These are phyloP conservation scores for Aspergillus sclerotialis DNA, from an alignment of 2,329 filamentous ascomycete species.

Conservation along the genomic window DNA sequence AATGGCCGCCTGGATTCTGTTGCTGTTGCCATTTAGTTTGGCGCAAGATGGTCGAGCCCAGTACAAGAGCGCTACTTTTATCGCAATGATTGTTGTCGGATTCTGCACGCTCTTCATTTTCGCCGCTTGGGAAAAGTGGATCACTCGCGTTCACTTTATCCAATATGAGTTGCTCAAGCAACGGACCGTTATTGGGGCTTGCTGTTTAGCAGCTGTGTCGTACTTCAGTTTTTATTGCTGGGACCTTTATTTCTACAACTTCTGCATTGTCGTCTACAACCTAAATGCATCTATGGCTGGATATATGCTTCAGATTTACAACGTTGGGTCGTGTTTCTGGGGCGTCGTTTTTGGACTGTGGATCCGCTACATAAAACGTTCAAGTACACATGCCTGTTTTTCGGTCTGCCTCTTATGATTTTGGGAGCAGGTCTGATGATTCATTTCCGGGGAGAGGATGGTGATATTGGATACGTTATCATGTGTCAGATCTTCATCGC, in stretches of 20 bases:
- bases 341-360: conserved; percentile 42
- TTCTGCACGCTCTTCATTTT: conserved; percentile 48
- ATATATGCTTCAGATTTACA: conserved; percentile 46
- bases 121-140: conserved; percentile 48
- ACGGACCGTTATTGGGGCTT: conserved; percentile 47
- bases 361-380: conserved; percentile 46
- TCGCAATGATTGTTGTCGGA: conserved; percentile 49
- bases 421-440: conserved; percentile 51
- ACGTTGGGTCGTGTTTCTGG: conserved; percentile 49
- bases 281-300: conserved; percentile 36
- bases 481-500: conserved; percentile 53
- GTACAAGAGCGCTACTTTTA: conserved; percentile 43
- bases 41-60: conserved; percentile 28
- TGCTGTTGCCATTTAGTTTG: conserved; percentile 61
- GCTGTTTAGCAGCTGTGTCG: conserved; percentile 40
- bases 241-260: conserved; percentile 49
- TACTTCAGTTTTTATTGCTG: conserved; percentile 48
- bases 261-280: conserved; percentile 48
- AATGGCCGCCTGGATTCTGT: conserved; percentile 53
- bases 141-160: conserved; percentile 48
- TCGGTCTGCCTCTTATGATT: conserved; percentile 46
- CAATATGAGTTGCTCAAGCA: conserved; percentile 46
- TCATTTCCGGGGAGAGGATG: conserved; percentile 45
- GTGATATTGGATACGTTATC: conserved; percentile 44
- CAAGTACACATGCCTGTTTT: conserved; percentile 46